Base-by-base conservation (phyloP, 768 basidiomycete genomes). In the Lactarius tabidus region DNA sequence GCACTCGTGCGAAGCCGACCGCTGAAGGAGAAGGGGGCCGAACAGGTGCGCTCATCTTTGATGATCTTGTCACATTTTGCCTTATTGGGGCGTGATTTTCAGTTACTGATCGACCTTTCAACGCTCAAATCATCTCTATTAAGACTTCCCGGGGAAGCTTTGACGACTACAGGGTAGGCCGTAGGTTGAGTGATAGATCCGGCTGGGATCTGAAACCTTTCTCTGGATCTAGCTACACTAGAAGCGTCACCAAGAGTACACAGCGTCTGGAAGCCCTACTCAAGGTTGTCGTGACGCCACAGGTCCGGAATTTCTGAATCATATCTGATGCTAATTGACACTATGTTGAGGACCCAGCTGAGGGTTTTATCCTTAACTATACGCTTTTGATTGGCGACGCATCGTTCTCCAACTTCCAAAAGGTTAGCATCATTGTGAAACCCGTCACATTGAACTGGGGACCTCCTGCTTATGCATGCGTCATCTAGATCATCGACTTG, bases 381-480 rank as follows among this genome's bases (percentile, higher is more conserved):
- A 95, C 93, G 9, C 82, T 98, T 29, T 82, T 98, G 63, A 91
- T 99, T 67, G 93, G 93, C 28, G 96, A 98, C 76, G 88, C 90
- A 6, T 95, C 95, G 2, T 95, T 95, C 76, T 90, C 89, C 35
- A 98, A 98, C 76, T 99, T 99, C 80, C 97, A 98, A 79, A 99
- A 99, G 86, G 94, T 90, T 38, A 43, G 76, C 36, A n/a, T 53
- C 14, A 17, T 35, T 20, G 59, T 23, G 14, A 26, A 35, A 54
- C 2, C 33, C 36, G 3, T 41, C 38, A 43, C 43, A 57, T 28
- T 64, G 26, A 41, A 14, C 60, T 23, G 39, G 7, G 59, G 45
- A 31, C 48, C 36, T 53, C 31, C 23, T 45, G 6, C 48, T 59
- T 15, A 26, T 28, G 39, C 28, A 18, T 41, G 26, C 51, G 26